These are phyloP conservation scores for Linnemannia exigua DNA, from an alignment of 192 early-diverging fungal species.

Conservation along the genomic window DNA sequence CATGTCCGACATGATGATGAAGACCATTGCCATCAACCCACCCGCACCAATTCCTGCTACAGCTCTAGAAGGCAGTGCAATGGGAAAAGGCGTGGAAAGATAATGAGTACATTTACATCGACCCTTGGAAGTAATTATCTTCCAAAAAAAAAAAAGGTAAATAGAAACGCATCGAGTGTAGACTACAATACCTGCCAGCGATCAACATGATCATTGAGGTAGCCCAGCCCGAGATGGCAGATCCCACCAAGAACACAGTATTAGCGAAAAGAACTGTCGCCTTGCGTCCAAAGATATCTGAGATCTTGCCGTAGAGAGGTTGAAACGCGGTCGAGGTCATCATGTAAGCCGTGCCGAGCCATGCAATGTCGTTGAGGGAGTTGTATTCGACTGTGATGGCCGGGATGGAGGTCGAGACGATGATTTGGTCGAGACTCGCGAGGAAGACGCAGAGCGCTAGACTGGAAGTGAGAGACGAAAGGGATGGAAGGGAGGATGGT, in stretches of 20 bases:
- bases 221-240: constrained; percentile 66
- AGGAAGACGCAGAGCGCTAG: constrained; percentile 69
- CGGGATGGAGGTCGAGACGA: constrained; percentile 77
- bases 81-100: neutral
- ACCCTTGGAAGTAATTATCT: neutral
- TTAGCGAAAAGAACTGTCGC: constrained; percentile 64
- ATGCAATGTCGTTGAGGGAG: constrained; percentile 63
- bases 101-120: neutral
- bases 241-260: constrained; percentile 66
- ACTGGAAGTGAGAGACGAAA: neutral
- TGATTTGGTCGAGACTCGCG: constrained; percentile 79
- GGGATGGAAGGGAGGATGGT: neutral
- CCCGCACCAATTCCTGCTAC: constrained; percentile 75
- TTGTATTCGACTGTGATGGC: constrained; percentile 75
- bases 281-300: constrained; percentile 86
- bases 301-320: constrained; percentile 73
- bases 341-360: constrained; percentile 81
- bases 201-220: constrained; percentile 76
- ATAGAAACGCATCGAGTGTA: neutral
- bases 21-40: constrained; percentile 69
- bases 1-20: constrained; percentile 80
- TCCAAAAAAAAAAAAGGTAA: neutral
- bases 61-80: constrained; percentile 44
- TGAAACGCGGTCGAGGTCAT: constrained; percentile 64
- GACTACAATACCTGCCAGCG: constrained; percentile 27